Conservation (phyloP, 208 protist genomes). For the Lotmaria passim region DNA sequence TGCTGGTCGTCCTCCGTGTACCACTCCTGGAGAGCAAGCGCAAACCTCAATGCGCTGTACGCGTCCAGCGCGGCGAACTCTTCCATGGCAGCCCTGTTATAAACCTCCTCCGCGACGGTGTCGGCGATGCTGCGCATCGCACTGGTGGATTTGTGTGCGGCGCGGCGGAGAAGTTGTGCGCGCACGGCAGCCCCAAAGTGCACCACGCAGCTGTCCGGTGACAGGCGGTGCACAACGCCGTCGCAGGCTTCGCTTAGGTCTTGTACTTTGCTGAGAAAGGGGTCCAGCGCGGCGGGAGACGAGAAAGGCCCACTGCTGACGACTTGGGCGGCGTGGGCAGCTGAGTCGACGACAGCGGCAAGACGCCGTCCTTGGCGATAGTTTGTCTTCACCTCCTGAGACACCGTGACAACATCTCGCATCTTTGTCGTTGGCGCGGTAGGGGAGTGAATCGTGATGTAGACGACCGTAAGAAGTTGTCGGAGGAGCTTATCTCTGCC, state of each 20-base stretch:
- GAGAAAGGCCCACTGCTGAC: conserved; percentile 2
- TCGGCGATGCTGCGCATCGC: not conserved
- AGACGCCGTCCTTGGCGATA: not conserved
- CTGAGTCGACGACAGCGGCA: not conserved
- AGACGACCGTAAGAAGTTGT: conserved; percentile 18
- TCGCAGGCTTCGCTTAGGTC: not conserved
- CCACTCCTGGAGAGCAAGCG: too few relatives aligned
- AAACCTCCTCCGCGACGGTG: too few relatives aligned
- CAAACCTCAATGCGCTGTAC: too few relatives aligned
- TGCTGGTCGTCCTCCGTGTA: too few relatives aligned
- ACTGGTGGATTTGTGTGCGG: not conserved
- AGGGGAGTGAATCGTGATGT: conserved; percentile 2
- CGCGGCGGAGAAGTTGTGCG: too few relatives aligned
- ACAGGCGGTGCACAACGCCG: not conserved
- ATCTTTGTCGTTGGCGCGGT: not conserved
- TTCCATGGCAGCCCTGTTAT: too few relatives aligned
- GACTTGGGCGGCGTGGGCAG: not conserved
- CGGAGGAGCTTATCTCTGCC: not conserved
- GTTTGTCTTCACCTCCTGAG: not conserved
- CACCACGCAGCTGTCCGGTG: not conserved
- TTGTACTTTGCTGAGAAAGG: conserved; percentile 13
- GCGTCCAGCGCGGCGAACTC: too few relatives aligned
- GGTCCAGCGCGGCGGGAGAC: conserved; percentile 8
- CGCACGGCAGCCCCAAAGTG: conserved; percentile 2
- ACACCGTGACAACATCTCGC: not conserved